Evolutionary conservation across 345 rosid species (phyloP).

Genomic region (Eucalyptus pauciflora): DNA sequence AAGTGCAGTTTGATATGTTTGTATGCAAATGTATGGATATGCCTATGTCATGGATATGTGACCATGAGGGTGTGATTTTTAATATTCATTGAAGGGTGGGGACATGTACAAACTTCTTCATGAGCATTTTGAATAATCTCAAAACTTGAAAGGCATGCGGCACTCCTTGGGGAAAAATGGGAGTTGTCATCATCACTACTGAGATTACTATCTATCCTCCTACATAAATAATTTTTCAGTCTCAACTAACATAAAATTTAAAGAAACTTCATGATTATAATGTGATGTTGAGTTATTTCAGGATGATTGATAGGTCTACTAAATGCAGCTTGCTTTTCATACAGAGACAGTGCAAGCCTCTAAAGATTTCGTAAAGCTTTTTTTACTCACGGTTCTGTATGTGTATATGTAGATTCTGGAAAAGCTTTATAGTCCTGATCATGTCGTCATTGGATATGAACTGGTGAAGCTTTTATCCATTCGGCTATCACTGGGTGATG

Average conservation of each 20-base stretch:
- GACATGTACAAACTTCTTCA: background rate
- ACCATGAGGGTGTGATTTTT: background rate
- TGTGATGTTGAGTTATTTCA: background rate
- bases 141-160: background rate
- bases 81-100: background rate
- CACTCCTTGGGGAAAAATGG: background rate
- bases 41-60: background rate
- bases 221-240: background rate
- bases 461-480: conserved; percentile 68
- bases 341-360: background rate
- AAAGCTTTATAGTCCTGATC: conserved; percentile 47
- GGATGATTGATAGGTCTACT: background rate
- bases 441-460: conserved; percentile 71
- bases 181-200: background rate
- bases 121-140: background rate
- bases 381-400: background rate
- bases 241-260: background rate
- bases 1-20: background rate
- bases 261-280: background rate
- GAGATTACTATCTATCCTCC: background rate
- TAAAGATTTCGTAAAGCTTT: background rate
- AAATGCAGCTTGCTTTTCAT: background rate
- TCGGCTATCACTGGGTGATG: conserved; percentile 38
- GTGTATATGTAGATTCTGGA: conserved; percentile 41
- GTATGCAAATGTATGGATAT: background rate